Evolutionary conservation across 2,329 filamentous ascomycete genomes (phyloP).

Genomic region (Nakataea oryzae): DNA sequence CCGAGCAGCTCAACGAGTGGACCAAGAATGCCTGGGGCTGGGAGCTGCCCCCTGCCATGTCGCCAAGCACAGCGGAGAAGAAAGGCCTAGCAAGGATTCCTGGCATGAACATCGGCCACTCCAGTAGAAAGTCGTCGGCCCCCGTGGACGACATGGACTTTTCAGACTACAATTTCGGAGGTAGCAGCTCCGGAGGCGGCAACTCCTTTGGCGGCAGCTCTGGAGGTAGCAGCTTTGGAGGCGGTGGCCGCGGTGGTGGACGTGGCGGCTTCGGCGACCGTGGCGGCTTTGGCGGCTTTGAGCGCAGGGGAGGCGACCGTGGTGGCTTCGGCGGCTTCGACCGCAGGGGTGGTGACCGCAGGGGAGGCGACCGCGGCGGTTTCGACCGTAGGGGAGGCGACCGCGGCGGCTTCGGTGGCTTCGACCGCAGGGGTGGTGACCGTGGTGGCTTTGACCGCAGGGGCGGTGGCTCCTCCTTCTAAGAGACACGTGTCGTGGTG

Average conservation of each 20-base stretch:
- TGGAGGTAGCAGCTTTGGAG: constrained; percentile 7
- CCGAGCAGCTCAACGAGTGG: constrained; percentile 45
- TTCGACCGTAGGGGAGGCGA: constrained; percentile 4
- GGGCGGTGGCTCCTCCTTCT: background rate
- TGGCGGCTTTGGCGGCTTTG: constrained; percentile 7
- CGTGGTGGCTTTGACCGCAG: background rate
- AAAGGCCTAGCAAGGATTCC: background rate
- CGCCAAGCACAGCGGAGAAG: background rate
- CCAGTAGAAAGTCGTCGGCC: background rate
- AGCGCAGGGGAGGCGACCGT: constrained; percentile 8
- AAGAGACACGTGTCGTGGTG: background rate
- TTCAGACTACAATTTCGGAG: constrained; percentile 4
- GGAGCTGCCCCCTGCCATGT: constrained; percentile 32
- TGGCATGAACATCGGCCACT: background rate
- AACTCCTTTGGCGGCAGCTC: constrained; percentile 9
- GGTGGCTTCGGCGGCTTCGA: constrained; percentile 10
- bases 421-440: background rate
- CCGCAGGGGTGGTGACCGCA: constrained; percentile 10
- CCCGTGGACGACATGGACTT: background rate
- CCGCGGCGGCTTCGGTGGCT: background rate
- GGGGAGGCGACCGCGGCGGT: constrained; percentile 10
- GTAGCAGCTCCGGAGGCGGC: constrained; percentile 6
- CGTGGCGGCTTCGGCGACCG: background rate
- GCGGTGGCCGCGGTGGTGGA: background rate
- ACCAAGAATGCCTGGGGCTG: constrained; percentile 39